Conservation (phyloP, 2,329 filamentous ascomycete species). For the Fonsecaea monophora region DNA sequence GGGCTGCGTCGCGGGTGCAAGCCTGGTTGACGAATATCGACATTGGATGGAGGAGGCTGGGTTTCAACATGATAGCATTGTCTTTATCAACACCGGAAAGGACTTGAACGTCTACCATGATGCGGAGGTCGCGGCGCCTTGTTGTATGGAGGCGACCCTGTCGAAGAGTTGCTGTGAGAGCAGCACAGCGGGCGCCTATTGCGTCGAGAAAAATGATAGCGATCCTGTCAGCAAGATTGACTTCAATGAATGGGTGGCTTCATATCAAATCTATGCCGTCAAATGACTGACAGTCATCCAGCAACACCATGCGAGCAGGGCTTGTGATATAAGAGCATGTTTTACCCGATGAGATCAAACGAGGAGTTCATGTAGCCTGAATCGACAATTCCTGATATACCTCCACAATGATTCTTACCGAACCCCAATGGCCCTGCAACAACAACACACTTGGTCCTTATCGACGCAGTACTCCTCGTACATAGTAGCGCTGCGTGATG, state of each 20-base stretch:
- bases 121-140: slow-evolving; percentile 23
- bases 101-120: slow-evolving; percentile 46
- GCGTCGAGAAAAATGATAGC: neutral
- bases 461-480: too few species aligned
- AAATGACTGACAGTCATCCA: slow-evolving; percentile 42
- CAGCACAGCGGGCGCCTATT: neutral
- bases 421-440: neutral
- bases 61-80: slow-evolving; percentile 52
- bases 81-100: slow-evolving; percentile 55
- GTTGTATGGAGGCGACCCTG: neutral
- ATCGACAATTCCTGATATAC: too few species aligned
- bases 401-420: too few species aligned
- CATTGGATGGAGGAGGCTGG: slow-evolving; percentile 59
- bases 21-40: slow-evolving; percentile 60
- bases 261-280: slow-evolving; percentile 60
- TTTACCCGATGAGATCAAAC: too few species aligned
- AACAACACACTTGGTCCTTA: neutral
- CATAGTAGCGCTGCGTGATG: too few species aligned
- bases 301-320: neutral
- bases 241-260: slow-evolving; percentile 60
- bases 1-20: slow-evolving; percentile 67
- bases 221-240: slow-evolving; percentile 43
- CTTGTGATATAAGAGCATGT: neutral
- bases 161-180: slow-evolving; percentile 4
- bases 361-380: too few species aligned